Base-by-base conservation (phyloP, 2,329 filamentous ascomycete species). In the Hymenotorrendiella dingleyae region DNA sequence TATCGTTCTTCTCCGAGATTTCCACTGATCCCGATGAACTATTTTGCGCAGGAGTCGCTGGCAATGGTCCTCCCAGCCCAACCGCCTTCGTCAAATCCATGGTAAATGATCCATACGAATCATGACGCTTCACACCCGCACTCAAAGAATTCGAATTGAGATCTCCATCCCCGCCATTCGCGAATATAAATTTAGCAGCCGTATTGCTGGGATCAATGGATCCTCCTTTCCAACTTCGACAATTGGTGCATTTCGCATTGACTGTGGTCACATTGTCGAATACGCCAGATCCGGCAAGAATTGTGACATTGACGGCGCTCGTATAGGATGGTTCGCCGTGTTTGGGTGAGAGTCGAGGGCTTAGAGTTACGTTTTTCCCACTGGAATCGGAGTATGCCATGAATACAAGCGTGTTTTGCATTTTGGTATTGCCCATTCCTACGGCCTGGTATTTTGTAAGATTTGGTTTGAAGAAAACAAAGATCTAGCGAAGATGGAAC, bases 11-110 rank as follows among this genome's bases (percentile, higher is more conserved):
- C 5, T 53, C 41, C 3, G 69, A 57, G 6, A 65, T 68, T 36
- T 78, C 71, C 4, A 66, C 60, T 4, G 67, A 64, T 1, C 59
- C 37, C 47, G 55, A 35, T n/a, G 49, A 40, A 32, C 52, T 49
- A 2, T 43, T 36, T 2, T 36, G 43, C 4, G 43, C 35, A 17
- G 67, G 62, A 11, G 38, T n/a, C 2, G 24, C 14, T 16, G 64
- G 58, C 1, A 73, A 69, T 1, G 71, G 61, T 4, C 67, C 68
- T 4, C 59, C 62, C 2, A 55, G 41, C 3, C 73, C 74, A 4
- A 69, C 66, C 0, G 78, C 77, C 30, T 65, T 64, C 19, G 64
- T 64, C 60, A 82, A 64, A 56, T 82, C 69, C 58, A 82, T 70
- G 2, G 61, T 65, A 57, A 82, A 82, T 6, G 60, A 58, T 33